These are phyloP conservation scores for Phytophthora pluvialis DNA, from an alignment of 352 stramenopile species.

Conservation along the genomic window DNA sequence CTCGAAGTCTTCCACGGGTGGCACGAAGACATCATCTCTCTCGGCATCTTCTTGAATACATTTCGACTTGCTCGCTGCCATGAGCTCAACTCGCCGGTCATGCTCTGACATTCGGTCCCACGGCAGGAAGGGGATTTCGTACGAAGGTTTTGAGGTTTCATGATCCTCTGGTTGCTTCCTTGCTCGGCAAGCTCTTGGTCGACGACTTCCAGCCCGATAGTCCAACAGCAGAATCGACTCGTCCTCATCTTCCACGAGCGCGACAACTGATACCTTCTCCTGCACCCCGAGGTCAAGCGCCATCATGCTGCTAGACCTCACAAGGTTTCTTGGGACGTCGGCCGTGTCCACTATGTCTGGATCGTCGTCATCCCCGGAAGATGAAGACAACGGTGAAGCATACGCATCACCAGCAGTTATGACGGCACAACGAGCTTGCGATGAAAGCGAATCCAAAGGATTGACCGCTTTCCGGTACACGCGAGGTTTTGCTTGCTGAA, in stretches of 20 bases:
- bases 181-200: constrained; percentile 2
- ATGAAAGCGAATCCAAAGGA: constrained; percentile 32
- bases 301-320: constrained; percentile 8
- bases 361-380: constrained; percentile 12
- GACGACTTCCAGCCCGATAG: constrained; percentile 35
- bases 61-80: constrained; percentile 60
- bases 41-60: constrained; percentile 46
- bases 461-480: constrained; percentile 53
- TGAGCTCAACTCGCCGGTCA: constrained; percentile 59
- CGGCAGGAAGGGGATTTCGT: constrained; percentile 35
- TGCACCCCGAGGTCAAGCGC: constrained; percentile 25
- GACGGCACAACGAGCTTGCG: constrained; percentile 49
- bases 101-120: constrained; percentile 53
- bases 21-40: constrained; percentile 47
- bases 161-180: constrained; percentile 9
- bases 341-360: neutral
- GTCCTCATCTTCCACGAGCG: constrained; percentile 53
- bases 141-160: constrained; percentile 14
- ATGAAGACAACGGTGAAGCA: constrained; percentile 3
- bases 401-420: constrained; percentile 34
- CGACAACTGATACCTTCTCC: constrained; percentile 56
- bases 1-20: constrained; percentile 52
- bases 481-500: constrained; percentile 57
- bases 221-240: constrained; percentile 56
- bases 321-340: constrained; percentile 3